These are phyloP conservation scores for Colletotrichum agaves DNA, from an alignment of 2,329 filamentous ascomycete species.

Conservation along the genomic window DNA sequence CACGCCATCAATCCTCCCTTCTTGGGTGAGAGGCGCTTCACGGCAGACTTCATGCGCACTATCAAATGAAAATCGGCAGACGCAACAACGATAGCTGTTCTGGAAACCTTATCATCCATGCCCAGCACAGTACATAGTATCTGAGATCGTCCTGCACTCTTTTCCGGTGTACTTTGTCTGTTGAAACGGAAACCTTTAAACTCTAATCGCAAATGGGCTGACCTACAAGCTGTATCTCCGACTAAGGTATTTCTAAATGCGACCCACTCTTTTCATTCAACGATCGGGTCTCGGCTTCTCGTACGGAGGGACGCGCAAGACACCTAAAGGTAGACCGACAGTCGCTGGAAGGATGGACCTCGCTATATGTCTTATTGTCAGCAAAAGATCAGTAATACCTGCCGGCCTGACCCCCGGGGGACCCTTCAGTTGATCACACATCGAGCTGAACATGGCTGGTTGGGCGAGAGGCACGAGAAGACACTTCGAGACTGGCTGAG, in stretches of 20 bases:
- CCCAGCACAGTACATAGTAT: background rate
- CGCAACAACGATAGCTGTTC: constrained; percentile 1
- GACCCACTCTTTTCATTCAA: constrained; percentile 1
- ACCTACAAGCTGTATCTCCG: background rate
- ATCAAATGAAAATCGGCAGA: background rate
- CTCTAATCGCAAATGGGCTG: constrained; percentile 5
- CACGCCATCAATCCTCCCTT: background rate
- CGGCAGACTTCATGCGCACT: background rate
- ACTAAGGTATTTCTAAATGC: background rate
- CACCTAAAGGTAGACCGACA: background rate
- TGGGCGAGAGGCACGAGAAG: too few relatives aligned
- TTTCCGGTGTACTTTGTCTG: background rate
- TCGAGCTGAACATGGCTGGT: too few relatives aligned
- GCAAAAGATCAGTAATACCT: background rate
- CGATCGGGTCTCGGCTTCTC: constrained; percentile 9
- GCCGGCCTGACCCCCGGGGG: background rate
- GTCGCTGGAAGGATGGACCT: constrained; percentile 24
- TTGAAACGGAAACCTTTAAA: constrained; percentile 14
- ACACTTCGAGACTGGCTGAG: too few relatives aligned
- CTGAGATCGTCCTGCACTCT: constrained; percentile 11
- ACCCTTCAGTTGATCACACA: background rate
- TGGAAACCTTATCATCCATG: constrained; percentile 16
- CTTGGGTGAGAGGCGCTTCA: background rate
- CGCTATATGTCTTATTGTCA: background rate
- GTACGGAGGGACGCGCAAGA: constrained; percentile 14